Conservation (phyloP, 179 eudicot species). For the Spergularia azorica region DNA sequence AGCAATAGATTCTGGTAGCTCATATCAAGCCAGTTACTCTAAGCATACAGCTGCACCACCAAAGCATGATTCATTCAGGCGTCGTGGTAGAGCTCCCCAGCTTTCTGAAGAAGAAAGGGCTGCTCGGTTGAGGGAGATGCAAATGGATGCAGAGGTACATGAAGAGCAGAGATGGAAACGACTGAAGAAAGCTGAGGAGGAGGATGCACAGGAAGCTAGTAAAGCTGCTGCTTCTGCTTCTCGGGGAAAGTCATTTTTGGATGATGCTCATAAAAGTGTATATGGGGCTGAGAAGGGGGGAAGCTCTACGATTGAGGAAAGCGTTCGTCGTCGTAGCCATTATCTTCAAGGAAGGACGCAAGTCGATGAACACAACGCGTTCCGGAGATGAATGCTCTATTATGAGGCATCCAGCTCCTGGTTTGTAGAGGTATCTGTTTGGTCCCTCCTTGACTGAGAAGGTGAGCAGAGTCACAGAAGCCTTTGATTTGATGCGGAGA, state of each 20-base stretch:
- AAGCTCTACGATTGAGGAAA: constrained; percentile 85
- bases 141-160: constrained; percentile 83
- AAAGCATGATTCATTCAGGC: constrained; percentile 43
- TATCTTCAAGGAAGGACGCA: constrained; percentile 71
- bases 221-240: constrained; percentile 29
- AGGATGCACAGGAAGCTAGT: constrained; percentile 70
- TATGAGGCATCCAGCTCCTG: no score
- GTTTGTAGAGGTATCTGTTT: no score
- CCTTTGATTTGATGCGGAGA: no score
- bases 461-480: no score
- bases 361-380: constrained; percentile 73
- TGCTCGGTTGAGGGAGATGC: constrained; percentile 81
- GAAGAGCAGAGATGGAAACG: constrained; percentile 93
- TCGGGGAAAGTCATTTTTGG: constrained; percentile 61
- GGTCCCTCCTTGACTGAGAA: no score
- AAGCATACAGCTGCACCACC: constrained; percentile 35
- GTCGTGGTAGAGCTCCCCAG: constrained; percentile 43
- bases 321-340: constrained; percentile 84
- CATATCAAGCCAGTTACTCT: constrained; percentile 21
- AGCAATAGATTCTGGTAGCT: constrained; percentile 23
- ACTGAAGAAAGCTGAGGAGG: constrained; percentile 79
- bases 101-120: constrained; percentile 93
- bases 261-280: constrained; percentile 71
- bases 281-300: constrained; percentile 94
- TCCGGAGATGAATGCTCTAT: constrained; percentile 50